These are phyloP conservation scores for Arabidopsis arenosa DNA, from an alignment of 345 rosid genomes.

Conservation along the genomic window DNA sequence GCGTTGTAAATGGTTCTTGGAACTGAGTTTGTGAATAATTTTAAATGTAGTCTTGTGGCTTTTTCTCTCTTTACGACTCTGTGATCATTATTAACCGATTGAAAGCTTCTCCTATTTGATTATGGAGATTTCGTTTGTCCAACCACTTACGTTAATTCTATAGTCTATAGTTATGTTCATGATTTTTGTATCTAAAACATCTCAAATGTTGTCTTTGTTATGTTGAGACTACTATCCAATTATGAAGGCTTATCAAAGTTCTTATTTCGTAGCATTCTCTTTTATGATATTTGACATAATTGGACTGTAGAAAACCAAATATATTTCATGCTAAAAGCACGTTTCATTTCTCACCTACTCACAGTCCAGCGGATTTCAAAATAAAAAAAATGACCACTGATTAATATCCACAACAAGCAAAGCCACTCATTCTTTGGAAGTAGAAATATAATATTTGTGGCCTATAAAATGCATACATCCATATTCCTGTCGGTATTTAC, in stretches of 20 bases:
- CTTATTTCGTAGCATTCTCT: not conserved
- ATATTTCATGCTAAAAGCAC: constrained; percentile 23
- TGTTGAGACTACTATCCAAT: not conserved
- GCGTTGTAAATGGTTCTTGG: constrained; percentile 30
- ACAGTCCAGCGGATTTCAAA: constrained; percentile 6
- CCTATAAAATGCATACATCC: not conserved
- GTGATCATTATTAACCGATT: not conserved
- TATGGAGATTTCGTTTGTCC: not conserved
- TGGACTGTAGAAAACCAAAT: not conserved
- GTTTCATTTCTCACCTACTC: constrained; percentile 41
- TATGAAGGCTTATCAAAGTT: not conserved
- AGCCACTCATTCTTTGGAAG: not conserved
- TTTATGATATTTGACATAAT: not conserved
- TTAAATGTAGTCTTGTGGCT: constrained; percentile 8
- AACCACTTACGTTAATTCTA: not conserved
- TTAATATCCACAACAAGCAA: not conserved
- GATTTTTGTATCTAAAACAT: not conserved
- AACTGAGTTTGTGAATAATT: constrained; percentile 32
- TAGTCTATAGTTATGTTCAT: not conserved
- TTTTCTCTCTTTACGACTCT: not conserved
- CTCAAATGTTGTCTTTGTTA: not conserved
- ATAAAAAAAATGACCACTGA: not conserved
- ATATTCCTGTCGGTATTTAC: not conserved
- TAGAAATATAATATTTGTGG: not conserved
- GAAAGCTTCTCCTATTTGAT: not conserved